phyloP scores from a whole-genome alignment of 345 rosid genomes.

The Populus ilicifolia region DNA sequence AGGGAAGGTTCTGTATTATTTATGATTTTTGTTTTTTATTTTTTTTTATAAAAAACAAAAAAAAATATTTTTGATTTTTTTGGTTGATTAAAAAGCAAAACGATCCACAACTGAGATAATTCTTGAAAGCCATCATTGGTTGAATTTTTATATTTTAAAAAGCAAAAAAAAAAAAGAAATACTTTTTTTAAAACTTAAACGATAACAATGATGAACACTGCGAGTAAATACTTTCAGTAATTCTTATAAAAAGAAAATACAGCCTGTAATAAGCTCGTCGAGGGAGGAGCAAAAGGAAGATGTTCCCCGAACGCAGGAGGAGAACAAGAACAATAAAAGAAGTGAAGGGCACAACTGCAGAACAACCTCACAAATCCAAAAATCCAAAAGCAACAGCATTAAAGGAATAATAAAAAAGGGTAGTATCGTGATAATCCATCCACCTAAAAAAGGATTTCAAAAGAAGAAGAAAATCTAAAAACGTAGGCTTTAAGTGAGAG shows the following conservation, averaged over 20 bases:
- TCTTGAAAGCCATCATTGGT: too few relatives aligned
- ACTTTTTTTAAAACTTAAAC: too few relatives aligned
- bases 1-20: too few relatives aligned
- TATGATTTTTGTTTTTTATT: too few relatives aligned
- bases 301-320: background rate
- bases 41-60: too few relatives aligned
- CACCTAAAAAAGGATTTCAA: background rate
- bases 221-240: background rate
- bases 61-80: too few relatives aligned
- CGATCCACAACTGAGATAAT: too few relatives aligned
- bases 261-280: background rate
- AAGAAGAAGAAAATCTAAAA: conserved; percentile 14
- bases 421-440: conserved; percentile 27
- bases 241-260: background rate
- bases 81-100: too few relatives aligned
- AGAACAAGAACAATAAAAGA: background rate
- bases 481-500: conserved; percentile 38
- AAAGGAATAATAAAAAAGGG: conserved; percentile 12
- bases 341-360: background rate
- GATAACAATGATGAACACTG: too few relatives aligned
- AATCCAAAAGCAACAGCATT: background rate
- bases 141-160: too few relatives aligned
- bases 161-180: too few relatives aligned
- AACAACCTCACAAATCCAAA: background rate
- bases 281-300: background rate